Base-by-base conservation (phyloP, 1,139 yeast species). In the Lodderomyces parapsilosis region DNA sequence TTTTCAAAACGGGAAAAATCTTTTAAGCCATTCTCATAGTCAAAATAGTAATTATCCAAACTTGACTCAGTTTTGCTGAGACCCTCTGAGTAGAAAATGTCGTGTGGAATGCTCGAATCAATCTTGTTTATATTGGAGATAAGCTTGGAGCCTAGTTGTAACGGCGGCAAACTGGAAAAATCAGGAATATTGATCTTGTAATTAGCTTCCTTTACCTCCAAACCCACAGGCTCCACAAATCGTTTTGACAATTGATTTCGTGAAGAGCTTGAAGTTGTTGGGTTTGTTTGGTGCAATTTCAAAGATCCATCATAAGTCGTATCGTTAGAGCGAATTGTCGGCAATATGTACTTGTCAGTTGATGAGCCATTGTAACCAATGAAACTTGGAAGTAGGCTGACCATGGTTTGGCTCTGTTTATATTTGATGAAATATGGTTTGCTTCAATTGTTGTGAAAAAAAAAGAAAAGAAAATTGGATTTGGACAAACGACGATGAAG, bases 1-100 rank as follows among this genome's bases (percentile, higher is more conserved):
- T 85, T 83, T 53, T 82, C 91, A 60, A 89, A 90, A 8, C 96
- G 85, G n/a, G 86, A 78, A 57, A 86, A 83, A 27, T 68, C 74
- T 9, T 75, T 76, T 49, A 71, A 59, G 2, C 76, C 77, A 38
- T 63, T 59, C 28, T 65, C 70, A 46, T 58, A 53, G 46, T 71
- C 74, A 49, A 69, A 74, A 49, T 65, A 72, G 53, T 74, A 74
- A 49, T 70, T 71, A 47, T 74, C 78, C 44, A 72, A 59, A 1
- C 73, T 73, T 7, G 69, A 57, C 36, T 68, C 66, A 24, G 63
- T 55, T 46, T 69, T 69, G 50, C 66, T 69, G 35, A 68, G 52
- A 41, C 67, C 59, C 44, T 65, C 70, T 25, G 67, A 69, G 23
- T 69, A 68, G 50, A 69, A 73, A 43, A 74, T 58, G 51, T 74